Conservation (phyloP, 139 green algal genomes). For the Yamagishiella unicocca region DNA sequence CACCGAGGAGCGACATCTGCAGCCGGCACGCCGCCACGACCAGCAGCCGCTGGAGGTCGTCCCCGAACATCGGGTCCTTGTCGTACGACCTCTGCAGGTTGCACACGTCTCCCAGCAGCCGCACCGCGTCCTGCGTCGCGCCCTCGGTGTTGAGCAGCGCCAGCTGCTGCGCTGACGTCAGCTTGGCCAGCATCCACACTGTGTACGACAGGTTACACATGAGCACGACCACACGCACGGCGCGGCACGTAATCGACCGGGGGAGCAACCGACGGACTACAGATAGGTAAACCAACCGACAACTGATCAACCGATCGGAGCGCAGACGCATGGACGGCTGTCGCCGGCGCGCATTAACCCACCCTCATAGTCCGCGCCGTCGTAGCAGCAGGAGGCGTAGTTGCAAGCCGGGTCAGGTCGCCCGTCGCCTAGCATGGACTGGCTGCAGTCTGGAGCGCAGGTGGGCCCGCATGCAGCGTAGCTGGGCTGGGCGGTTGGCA, state of each 20-base stretch:
- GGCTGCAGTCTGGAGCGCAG: constrained; percentile 5
- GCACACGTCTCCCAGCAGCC: not conserved
- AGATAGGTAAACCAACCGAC: no score
- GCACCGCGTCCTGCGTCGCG: not conserved
- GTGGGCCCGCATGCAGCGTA: constrained; percentile 14
- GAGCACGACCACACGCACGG: not conserved
- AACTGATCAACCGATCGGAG: no score
- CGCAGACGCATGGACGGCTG: no score
- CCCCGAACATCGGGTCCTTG: not conserved
- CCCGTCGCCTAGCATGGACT: constrained; percentile 21
- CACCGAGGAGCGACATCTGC: not conserved
- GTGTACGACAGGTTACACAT: no score
- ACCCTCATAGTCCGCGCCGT: constrained; percentile 33
- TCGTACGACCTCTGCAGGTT: not conserved
- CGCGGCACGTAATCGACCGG: no score
- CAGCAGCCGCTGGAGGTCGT: constrained; percentile 24
- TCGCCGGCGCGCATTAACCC: no score
- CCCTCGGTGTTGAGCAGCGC: not conserved
- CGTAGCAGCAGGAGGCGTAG: constrained; percentile 22
- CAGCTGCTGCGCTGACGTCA: not conserved
- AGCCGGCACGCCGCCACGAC: constrained; percentile 6
- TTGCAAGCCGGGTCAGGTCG: constrained; percentile 22
- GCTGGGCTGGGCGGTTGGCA: no score
- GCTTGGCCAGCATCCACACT: constrained; percentile 8
- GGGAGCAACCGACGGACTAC: no score